Conservation (phyloP, 441 rosid genomes). For the Adansonia grandidieri region DNA sequence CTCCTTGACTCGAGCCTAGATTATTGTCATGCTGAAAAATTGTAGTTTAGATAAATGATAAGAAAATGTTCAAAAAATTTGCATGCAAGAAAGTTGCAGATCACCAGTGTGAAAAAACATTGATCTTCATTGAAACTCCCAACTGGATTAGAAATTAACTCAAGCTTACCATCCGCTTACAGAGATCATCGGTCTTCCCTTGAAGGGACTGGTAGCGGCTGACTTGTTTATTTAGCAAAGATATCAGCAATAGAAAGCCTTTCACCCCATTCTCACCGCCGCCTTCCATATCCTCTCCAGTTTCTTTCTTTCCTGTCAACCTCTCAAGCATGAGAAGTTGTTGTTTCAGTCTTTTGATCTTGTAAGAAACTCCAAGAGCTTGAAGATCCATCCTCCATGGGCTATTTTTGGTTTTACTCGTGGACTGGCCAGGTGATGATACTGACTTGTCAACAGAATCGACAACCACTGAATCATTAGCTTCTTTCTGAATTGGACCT, state of each 20-base stretch:
- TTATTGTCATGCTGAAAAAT: constrained; percentile 61
- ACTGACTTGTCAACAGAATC: constrained; percentile 30
- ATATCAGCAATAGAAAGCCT: constrained; percentile 48
- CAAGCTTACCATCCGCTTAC: constrained; percentile 76
- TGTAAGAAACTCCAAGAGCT: constrained; percentile 88
- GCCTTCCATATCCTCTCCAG: constrained; percentile 43
- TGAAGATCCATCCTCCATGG: constrained; percentile 82
- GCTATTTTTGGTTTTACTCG: constrained; percentile 38
- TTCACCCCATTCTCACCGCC: constrained; percentile 41
- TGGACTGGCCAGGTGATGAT: background rate
- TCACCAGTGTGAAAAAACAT: background rate
- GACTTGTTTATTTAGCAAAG: constrained; percentile 75
- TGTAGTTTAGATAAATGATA: constrained; percentile 3
- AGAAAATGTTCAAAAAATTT: background rate
- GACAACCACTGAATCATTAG: constrained; percentile 32
- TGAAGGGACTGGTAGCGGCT: constrained; percentile 83
- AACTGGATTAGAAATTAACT: background rate
- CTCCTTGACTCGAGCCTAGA: constrained; percentile 36
- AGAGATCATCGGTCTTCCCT: constrained; percentile 77
- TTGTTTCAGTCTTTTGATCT: constrained; percentile 89
- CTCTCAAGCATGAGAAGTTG: constrained; percentile 85
- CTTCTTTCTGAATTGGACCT: constrained; percentile 42
- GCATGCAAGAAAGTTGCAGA: background rate
- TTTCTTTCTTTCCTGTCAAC: constrained; percentile 63
- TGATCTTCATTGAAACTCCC: background rate